These are phyloP conservation scores for Mycena leptocephala DNA, from an alignment of 768 basidiomycete species.

Conservation along the genomic window DNA sequence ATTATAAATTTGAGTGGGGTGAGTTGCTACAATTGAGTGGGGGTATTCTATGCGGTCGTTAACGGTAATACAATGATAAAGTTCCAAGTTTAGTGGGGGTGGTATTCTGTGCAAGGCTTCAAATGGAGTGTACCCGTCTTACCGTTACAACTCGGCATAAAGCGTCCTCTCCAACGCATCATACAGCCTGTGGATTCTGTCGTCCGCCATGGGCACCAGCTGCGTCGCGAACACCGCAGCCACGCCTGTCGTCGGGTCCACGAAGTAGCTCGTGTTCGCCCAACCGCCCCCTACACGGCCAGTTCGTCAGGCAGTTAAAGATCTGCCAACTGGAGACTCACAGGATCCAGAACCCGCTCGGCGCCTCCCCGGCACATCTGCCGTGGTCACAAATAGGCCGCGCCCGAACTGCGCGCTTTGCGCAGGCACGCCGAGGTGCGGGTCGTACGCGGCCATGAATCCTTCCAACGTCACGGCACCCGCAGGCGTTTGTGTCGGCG, in stretches of 20 bases:
- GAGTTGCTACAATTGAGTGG: too few relatives aligned
- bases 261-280: constrained; percentile 50
- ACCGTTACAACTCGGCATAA: not conserved
- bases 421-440: not conserved
- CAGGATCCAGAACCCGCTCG: constrained; percentile 48
- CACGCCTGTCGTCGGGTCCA: constrained; percentile 43
- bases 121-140: too few relatives aligned
- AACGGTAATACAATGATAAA: too few relatives aligned
- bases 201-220: not conserved
- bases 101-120: too few relatives aligned
- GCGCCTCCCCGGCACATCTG: constrained; percentile 46
- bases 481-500: constrained; percentile 28
- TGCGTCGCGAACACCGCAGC: constrained; percentile 5
- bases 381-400: constrained; percentile 44
- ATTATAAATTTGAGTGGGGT: too few relatives aligned
- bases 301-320: not conserved
- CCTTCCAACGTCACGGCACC: not conserved
- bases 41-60: too few relatives aligned
- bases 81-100: too few relatives aligned
- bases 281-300: constrained; percentile 46
- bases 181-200: not conserved
- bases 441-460: not conserved
- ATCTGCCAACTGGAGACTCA: constrained; percentile 32
- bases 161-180: not conserved
- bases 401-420: constrained; percentile 47